Evolutionary conservation across 2,329 filamentous ascomycete species (phyloP).

Genomic region (Beauveria medogensis): DNA sequence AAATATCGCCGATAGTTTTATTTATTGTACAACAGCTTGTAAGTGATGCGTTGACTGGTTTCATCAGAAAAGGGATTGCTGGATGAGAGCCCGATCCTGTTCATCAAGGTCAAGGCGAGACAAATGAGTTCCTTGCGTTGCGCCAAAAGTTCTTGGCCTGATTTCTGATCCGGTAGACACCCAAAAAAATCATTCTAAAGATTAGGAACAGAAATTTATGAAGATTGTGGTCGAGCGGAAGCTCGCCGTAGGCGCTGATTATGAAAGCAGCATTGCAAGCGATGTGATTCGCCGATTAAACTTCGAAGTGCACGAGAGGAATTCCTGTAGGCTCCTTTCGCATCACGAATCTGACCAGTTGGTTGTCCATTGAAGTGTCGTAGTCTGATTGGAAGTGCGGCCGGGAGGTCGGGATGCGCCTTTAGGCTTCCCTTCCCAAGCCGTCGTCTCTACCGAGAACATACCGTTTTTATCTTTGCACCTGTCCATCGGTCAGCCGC

Average conservation of each 20-base stretch:
- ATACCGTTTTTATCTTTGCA: conserved; percentile 48
- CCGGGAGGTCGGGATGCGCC: not conserved
- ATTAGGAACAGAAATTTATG: too few relatives aligned
- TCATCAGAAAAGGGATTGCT: not conserved
- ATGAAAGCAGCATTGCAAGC: not conserved
- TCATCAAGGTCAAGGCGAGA: not conserved
- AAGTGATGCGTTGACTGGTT: not conserved
- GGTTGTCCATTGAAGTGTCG: conserved; percentile 22
- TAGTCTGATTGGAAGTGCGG: not conserved
- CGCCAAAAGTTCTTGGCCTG: too few relatives aligned
- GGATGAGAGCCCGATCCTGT: not conserved
- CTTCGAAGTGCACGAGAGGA: not conserved
- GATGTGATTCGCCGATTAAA: not conserved
- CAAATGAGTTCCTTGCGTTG: too few relatives aligned
- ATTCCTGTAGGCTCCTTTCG: not conserved
- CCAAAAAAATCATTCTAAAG: not conserved
- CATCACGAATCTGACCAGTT: conserved; percentile 23
- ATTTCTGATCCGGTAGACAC: too few relatives aligned
- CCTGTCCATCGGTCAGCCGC: conserved; percentile 27
- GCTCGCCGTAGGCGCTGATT: not conserved
- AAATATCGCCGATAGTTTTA: not conserved
- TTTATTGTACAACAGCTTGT: not conserved
- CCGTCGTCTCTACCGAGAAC: conserved; percentile 57
- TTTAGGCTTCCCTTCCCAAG: conserved; percentile 41
- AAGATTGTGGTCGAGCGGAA: not conserved